Percentiles rank a stretch among this genome's conserved stretches.
Evolutionary conservation across 1,139 yeast genomes (phyloP).

Genomic region (Taphrina betulina): DNA sequence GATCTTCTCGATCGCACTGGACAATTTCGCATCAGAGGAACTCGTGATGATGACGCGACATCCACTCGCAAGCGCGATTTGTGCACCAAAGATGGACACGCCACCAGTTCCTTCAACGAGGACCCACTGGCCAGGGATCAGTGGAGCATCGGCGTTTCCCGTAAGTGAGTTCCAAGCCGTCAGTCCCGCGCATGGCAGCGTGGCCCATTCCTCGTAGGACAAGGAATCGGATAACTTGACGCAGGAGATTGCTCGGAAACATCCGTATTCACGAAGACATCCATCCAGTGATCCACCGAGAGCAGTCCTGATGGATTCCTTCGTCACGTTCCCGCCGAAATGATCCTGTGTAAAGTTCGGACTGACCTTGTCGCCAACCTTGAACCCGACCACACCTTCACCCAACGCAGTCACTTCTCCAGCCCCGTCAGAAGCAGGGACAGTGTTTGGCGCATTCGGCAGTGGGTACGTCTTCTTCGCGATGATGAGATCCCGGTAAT

Average conservation of each 20-base stretch:
- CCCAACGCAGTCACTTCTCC: conserved; percentile 75
- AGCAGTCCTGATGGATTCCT: not conserved
- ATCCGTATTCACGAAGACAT: conserved; percentile 2
- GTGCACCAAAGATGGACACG: conserved; percentile 69
- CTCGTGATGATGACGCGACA: conserved; percentile 83
- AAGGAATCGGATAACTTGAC: conserved; percentile 15
- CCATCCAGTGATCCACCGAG: conserved; percentile 24
- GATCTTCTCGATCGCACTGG: conserved; percentile 46
- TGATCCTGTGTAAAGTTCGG: not conserved
- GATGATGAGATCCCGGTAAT: conserved; percentile 39
- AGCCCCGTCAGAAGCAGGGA: conserved; percentile 77
- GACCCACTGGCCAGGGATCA: conserved; percentile 42
- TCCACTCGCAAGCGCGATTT: conserved; percentile 60
- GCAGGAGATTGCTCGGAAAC: not conserved
- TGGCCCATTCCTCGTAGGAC: conserved; percentile 2
- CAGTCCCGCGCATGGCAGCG: conserved; percentile 22
- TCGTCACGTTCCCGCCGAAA: not conserved
- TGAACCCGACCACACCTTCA: conserved; percentile 53
- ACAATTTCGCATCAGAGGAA: conserved; percentile 59
- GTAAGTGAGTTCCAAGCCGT: conserved; percentile 26
- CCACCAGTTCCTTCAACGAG: conserved; percentile 93
- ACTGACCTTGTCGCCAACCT: conserved; percentile 67
- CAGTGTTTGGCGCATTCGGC: conserved; percentile 33
- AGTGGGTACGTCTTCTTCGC: conserved; percentile 35
- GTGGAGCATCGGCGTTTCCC: not conserved